Percentiles rank a stretch among this genome's conserved stretches.
phyloP scores from a whole-genome alignment of 257 asterid species.

The Gardenia jasminoides region DNA sequence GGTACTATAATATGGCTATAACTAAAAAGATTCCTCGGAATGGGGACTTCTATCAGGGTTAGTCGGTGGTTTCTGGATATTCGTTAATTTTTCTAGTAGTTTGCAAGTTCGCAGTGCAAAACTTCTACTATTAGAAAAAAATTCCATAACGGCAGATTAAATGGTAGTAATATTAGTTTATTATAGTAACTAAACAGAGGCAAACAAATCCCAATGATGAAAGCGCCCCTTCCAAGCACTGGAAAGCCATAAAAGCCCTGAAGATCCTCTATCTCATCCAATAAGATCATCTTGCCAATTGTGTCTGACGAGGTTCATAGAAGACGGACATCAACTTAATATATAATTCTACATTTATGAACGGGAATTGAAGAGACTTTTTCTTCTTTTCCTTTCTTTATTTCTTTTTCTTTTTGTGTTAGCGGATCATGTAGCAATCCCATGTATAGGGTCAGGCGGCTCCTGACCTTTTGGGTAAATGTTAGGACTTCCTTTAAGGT shows the following conservation, averaged over 20 bases:
- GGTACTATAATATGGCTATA: no score
- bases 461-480: no score
- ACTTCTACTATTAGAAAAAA: not conserved
- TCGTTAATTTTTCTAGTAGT: not conserved
- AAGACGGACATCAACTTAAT: not conserved
- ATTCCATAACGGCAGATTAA: not conserved
- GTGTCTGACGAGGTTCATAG: not conserved
- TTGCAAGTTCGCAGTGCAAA: no score
- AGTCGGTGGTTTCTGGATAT: not conserved
- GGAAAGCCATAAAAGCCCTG: not conserved
- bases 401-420: not conserved
- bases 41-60: no score
- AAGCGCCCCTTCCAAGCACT: not conserved
- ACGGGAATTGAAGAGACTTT: not conserved
- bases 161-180: not conserved
- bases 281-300: slow-evolving; percentile 2
- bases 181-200: not conserved
- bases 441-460: not conserved
- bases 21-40: no score
- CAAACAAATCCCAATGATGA: not conserved
- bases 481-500: not conserved
- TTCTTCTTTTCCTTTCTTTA: not conserved
- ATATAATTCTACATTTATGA: not conserved
- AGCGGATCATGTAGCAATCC: not conserved
- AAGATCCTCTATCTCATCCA: not conserved